Evolutionary conservation across 2,329 filamentous ascomycete genomes (phyloP).

Genomic region (Colletotrichum noveboracense): DNA sequence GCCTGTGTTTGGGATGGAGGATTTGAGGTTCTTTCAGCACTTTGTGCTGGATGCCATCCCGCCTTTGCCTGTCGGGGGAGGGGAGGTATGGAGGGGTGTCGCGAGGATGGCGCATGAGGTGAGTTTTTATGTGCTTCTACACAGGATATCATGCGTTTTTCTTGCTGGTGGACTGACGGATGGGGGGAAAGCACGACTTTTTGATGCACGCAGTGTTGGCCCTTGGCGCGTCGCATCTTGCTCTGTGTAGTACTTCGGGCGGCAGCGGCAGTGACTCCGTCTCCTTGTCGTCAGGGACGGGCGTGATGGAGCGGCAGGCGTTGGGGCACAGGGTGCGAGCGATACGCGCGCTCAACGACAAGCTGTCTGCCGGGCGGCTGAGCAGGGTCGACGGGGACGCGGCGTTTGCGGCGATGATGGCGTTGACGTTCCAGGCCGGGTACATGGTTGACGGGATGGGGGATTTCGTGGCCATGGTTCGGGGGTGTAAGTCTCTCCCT

Average conservation of each 20-base stretch:
- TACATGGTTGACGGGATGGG: slow-evolving; percentile 44
- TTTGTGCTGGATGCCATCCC: slow-evolving; percentile 52
- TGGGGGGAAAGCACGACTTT: slow-evolving; percentile 40
- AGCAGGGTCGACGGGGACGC: slow-evolving; percentile 39
- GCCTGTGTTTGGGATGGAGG: slow-evolving; percentile 40
- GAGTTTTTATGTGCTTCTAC: neutral
- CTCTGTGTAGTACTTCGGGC: slow-evolving; percentile 20
- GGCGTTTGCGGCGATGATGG: slow-evolving; percentile 39
- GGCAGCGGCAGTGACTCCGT: neutral
- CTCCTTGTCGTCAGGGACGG: neutral
- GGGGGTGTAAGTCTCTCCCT: slow-evolving; percentile 35
- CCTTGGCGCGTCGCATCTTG: slow-evolving; percentile 43
- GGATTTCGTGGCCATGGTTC: slow-evolving; percentile 43
- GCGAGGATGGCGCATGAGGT: slow-evolving; percentile 43
- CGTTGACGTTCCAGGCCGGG: slow-evolving; percentile 41
- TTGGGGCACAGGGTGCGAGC: slow-evolving; percentile 41
- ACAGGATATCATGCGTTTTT: neutral
- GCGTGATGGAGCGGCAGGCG: slow-evolving; percentile 30
- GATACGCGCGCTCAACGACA: slow-evolving; percentile 39
- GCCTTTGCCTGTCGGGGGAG: slow-evolving; percentile 40
- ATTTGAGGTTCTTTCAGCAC: slow-evolving; percentile 59
- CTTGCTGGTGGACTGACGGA: neutral
- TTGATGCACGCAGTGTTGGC: slow-evolving; percentile 47
- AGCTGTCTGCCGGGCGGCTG: slow-evolving; percentile 32
- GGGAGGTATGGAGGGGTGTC: slow-evolving; percentile 39